Base-by-base conservation (phyloP, 768 basidiomycete genomes). In the Leccinum barrowsii region DNA sequence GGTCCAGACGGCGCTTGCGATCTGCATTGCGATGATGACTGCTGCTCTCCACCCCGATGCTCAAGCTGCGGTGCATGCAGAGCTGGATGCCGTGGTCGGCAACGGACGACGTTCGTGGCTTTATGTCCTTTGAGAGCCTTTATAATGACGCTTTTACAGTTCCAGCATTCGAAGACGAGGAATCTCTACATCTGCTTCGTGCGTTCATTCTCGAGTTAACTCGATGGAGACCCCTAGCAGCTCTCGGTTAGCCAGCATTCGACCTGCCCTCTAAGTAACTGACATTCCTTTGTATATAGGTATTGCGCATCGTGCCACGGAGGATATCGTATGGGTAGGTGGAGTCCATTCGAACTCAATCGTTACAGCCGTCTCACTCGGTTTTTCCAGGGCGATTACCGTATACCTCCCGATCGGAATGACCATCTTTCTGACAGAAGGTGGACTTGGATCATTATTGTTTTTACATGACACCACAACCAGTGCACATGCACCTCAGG, bases 31-130 rank as follows among this genome's bases (percentile, higher is more conserved):
- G 1, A 70, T 84, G 30, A 72, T 81, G 67, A 80, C 83, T 7
- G 78, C 82, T 3, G 79, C 79, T 1, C 72, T 72, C 53, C 77
- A 79, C 59, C 82, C 83, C 0, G 75, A 78, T 22, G 75, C 80
- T 1, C 82, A 84, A 48, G 69, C 65, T 3, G 70, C 63, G n/a
- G 79, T 84, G 1, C 82, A 83, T 50, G 75, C 77, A 22, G 80
- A 86, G 58, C 67, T 86, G 2, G 83, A 84, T 56, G 51, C 56
- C 3, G 75, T 84, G 5, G 64, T 83, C 24, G 83, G 82, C 0
- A 63, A 70, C 2, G 74, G 52, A 35, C 57, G 59, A 42, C 32
- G 67, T 61, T 28, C 21, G 52, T 55, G 13, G 24, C n/a, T 37
- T 13, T 3, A 34, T 22, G 21, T 47, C 5, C 26, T 32, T 42